Percentiles rank a stretch among this genome's conserved stretches.
These are phyloP conservation scores for Syzygium aqueum DNA, from an alignment of 345 rosid species.

Conservation along the genomic window DNA sequence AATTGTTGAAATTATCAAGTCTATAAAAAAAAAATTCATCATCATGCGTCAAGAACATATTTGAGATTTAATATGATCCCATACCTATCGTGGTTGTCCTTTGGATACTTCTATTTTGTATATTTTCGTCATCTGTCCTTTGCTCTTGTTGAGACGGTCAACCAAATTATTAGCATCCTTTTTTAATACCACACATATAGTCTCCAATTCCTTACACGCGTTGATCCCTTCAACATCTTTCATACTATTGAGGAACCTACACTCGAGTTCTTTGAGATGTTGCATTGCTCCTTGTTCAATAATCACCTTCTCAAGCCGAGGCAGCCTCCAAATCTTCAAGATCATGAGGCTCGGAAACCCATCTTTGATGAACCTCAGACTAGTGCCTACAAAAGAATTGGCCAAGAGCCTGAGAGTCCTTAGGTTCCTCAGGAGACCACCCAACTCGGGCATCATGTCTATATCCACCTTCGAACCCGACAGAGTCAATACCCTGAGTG, in stretches of 20 bases:
- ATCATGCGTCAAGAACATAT: accelerated
- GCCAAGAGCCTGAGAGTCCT: neutral
- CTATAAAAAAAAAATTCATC: too few relatives aligned
- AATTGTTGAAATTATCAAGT: too few relatives aligned
- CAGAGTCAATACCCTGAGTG: neutral
- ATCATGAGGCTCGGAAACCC: neutral
- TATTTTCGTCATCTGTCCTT: accelerated
- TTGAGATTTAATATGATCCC: neutral
- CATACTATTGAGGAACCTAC: accelerated
- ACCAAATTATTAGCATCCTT: accelerated
- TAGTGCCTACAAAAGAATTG: accelerated
- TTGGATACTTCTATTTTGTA: accelerated
- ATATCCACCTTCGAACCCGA: neutral
- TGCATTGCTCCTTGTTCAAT: neutral
- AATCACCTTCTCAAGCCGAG: accelerated
- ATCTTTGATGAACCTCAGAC: accelerated
- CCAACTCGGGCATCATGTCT: neutral
- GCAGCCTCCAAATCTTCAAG: neutral
- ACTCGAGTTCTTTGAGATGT: neutral
- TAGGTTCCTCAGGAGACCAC: accelerated
- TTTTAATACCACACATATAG: accelerated
- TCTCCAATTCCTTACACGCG: accelerated
- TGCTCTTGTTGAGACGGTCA: accelerated
- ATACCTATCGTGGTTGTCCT: accelerated
- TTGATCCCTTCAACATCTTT: neutral